Evolutionary conservation across 352 stramenopile species (phyloP), one percentile per base, ranked within the genome.

Genomic region (Blastocystis sp.): DNA sequence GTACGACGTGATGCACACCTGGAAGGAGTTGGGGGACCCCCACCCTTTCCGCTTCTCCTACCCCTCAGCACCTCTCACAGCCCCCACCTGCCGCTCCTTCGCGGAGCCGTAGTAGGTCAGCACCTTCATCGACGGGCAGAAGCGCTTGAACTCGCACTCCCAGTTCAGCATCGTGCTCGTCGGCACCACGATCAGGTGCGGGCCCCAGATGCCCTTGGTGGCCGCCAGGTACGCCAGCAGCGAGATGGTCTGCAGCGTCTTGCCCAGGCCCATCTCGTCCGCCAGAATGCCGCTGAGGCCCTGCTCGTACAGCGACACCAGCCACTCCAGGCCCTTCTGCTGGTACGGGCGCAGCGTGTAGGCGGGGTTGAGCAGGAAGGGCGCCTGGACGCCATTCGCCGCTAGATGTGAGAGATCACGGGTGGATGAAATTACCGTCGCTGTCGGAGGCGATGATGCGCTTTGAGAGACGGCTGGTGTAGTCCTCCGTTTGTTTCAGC

Each of bases 171-270:
- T 92, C 88, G 95, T 98, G 11, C 93, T 98, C 40, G 96, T 99
- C 9, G 96, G 97, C 1, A 98, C 97, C 38, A 99, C 93, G 66
- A 99, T 97, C 40, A 99, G 91, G 90, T 99, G 97, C 41, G 97
- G 96, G 0, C 96, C 97, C 96, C 96, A 99, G 45, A 99, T 93
- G 7, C 96, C 94, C 62, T 93, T 92, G 65, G 89, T 34, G 11
- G 92, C 94, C 11, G 96, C 96, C 4, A 99, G 90, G 90, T 98
- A 96, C 9, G 96, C 94, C 10, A 99, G 90, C 76, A 98, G 91
- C 28, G 95, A 94, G 84, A 99, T 98, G n/a, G 96, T 98, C 92
- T 99, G 96, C n/a, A 99, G 93, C 9, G 96, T 99, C 90, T 99
- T 98, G 0, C 95, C 95, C 4, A 93, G 76, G 40, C 91, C 91